phyloP scores from a whole-genome alignment of 2,329 filamentous ascomycete species.

The Elsinoe australis region DNA sequence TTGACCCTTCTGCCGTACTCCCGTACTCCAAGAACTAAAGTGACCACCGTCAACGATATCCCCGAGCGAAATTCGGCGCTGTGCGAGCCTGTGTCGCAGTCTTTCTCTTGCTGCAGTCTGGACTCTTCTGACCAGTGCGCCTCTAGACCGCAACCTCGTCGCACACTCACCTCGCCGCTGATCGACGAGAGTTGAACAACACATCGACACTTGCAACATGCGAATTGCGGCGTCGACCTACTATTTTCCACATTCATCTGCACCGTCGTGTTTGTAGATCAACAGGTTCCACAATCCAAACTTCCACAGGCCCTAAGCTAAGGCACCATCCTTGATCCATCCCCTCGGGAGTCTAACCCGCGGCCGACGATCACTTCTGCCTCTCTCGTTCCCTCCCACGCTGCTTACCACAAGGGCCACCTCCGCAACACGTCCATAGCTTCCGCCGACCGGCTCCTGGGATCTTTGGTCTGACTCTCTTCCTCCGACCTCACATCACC shows the following conservation, averaged over 20 bases:
- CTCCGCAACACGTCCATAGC: neutral
- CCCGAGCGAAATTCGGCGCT: neutral
- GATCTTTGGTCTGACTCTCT: too few species aligned
- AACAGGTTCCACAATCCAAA: slow-evolving; percentile 5
- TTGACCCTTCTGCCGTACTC: too few species aligned
- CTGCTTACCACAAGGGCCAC: neutral
- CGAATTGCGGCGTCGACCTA: slow-evolving; percentile 1
- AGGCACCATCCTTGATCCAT: too few species aligned
- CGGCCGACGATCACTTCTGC: slow-evolving; percentile 13
- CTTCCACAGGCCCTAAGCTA: neutral
- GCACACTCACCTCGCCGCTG: neutral
- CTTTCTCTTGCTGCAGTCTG: neutral
- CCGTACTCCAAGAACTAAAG: neutral
- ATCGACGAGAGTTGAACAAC: neutral
- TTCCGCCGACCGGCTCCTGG: too few species aligned
- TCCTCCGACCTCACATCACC: neutral
- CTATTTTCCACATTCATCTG: too few species aligned
- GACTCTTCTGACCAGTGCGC: neutral
- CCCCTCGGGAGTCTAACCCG: neutral
- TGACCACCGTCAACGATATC: slow-evolving; percentile 2
- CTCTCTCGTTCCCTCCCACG: neutral
- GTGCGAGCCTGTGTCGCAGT: too few species aligned
- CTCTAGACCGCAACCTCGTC: slow-evolving; percentile 8
- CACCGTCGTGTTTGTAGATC: too few species aligned
- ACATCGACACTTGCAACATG: slow-evolving; percentile 2